Evolutionary conservation across 148 eudicot species (phyloP).

Genomic region (Camellia granthamiana): DNA sequence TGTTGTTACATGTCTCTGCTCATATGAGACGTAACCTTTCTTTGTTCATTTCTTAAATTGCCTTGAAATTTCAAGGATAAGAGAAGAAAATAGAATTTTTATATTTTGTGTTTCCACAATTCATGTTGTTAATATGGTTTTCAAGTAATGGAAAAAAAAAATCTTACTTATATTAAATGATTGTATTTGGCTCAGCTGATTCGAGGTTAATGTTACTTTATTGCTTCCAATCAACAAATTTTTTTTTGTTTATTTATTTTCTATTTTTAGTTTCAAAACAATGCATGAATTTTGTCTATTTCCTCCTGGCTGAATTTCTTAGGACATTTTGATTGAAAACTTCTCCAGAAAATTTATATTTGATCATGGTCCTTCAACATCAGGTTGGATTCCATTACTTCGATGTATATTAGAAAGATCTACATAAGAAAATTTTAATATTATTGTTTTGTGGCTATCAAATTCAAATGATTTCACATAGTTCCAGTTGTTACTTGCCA

Average conservation of each 20-base stretch:
- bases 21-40: not conserved
- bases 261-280: not conserved
- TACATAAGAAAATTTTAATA: not conserved
- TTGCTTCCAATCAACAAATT: not conserved
- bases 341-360: not conserved
- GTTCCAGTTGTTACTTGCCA: not conserved
- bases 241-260: not conserved
- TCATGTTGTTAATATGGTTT: not conserved
- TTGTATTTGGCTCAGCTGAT: not conserved
- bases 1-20: not conserved
- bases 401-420: not conserved
- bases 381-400: not conserved
- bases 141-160: not conserved
- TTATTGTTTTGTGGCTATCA: not conserved
- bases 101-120: not conserved
- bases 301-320: not conserved
- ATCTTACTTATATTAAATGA: not conserved
- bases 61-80: not conserved
- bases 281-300: not conserved
- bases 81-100: not conserved
- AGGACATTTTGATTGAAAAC: not conserved
- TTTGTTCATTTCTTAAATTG: not conserved
- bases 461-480: not conserved
- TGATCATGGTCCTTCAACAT: not conserved
- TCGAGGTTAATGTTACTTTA: not conserved